Evolutionary conservation across 768 basidiomycete genomes (phyloP), one percentile per base, ranked within the genome.

Genomic region (Phallus indusiatus): DNA sequence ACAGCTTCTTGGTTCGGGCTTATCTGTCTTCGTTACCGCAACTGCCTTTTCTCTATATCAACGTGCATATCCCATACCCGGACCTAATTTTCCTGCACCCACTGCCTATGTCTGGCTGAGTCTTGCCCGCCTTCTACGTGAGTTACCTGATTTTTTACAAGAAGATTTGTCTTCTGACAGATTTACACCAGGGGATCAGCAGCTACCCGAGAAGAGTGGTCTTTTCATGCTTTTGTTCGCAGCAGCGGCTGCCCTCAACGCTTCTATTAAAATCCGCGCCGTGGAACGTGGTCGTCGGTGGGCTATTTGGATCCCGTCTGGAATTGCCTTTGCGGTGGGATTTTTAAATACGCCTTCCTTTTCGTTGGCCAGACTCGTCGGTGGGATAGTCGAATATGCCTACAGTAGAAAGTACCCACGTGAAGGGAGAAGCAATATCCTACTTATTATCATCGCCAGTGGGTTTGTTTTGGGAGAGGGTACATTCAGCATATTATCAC

Each of bases 401-500:
- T 91, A 85, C 66, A 79, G 82, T 61, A 64, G 65, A 42, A 78
- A 73, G 22, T 64, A 67, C 16, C 78, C 81, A 60, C 48, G 48
- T n/a, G 72, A 73, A 24, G 75, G 76, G 58, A 55, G 46, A 18
- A 58, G 47, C 21, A 85, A 86, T 60, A 90, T 93, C 60, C 75
- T 81, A 34, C 73, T 94, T 36, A 86, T 98, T 65, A 82, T 97
- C 22, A 76, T 95, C 46, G 95, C 94, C 7, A 92, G 89, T 69
- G 95, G 95, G 2, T 96, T 98, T 69, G 94, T 98, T 22, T 75
- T 98, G 17, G 95, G 95, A 18, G 95, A 98, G 69, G 95, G 95
- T 1, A 84, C 96, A 35, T 76, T 90, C 47, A 94, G 93, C 67
- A 79, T 98, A 50, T 71, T 94, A 28, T 82, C 88, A 14, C 75